Base-by-base conservation (phyloP, 768 basidiomycete species). In the Tylopilus sp. region DNA sequence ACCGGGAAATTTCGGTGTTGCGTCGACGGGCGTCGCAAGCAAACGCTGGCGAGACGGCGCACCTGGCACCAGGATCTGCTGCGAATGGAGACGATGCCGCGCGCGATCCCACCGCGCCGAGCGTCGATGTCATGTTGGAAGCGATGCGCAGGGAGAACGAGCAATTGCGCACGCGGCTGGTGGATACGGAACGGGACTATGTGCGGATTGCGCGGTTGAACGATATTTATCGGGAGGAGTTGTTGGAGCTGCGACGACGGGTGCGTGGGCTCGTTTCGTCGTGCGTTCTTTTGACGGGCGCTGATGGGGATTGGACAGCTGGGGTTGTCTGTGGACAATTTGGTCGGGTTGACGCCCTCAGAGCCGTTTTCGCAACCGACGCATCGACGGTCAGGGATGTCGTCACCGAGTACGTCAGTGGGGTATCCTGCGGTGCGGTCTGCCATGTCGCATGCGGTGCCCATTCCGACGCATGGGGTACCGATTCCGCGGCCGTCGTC, bases 81-180 rank as follows among this genome's bases (percentile, higher is more conserved):
- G n/a, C n/a, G 36, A 18, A 3, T 17, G 36, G 36, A 17, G 7
- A 38, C n/a, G 56, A 59, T n/a, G n/a, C n/a, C n/a, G n/a, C n/a
- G n/a, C n/a, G n/a, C 22, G 69, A 71, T 48, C 71, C 73, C 28
- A 70, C 64, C 12, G 58, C 63, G 7, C 76, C 76, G 17, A 69
- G 67, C 31, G 58, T 72, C 30, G 84, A 87, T 39, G 71, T 81
- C 11, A 80, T 91, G 78, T 70, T 92, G 20, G 84, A 89, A 49
- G 82, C 89, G 12, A 76, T 93, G 75, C 76, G 83, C 38, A 66
- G 82, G 51, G 91, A 93, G 74, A 93, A 93, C 56, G 90, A 91
- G 57, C 77, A 82, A 43, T 65, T 93, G 55, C 69, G 90, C 45
- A 78, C 67, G 48, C 73, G 82, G 48, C 67, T 93, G 47, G 82